Evolutionary conservation across 2,329 filamentous ascomycete species (phyloP), one percentile per base, ranked within the genome.

Genomic region (Neofusicoccum laricinum): DNA sequence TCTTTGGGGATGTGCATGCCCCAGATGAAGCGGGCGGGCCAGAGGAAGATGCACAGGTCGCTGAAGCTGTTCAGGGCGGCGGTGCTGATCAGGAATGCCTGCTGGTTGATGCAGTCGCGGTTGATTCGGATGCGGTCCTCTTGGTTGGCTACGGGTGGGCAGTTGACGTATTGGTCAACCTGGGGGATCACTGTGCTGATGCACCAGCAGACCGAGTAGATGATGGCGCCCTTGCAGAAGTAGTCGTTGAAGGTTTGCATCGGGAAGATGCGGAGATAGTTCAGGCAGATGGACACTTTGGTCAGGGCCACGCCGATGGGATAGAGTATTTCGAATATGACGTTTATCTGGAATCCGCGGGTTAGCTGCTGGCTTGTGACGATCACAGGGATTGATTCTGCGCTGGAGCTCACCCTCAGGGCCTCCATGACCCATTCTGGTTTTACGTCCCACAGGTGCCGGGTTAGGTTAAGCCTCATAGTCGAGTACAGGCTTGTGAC

Each of bases 311-410:
- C 55, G 17, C 46, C 55, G 12, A 57, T 45, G 5, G 64, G 64
- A 25, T 61, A 65, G 2, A 63, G 48, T 38, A 86, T 83, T 0
- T 70, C 69, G 38, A 78, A 81, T 48, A 86, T 77, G n/a, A 76
- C 67, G 0, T 75, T 69, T 0, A 76, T 36, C 63, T 65, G 45
- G 45, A 11, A 21, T 6, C 5, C 25, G 5, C 14, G 21, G 10
- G 46, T 17, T 17, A 59, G 15, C 10, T 14, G 17, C 25, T 30
- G 25, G 4, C 4, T 4, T 30, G 25, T 7, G 25, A 30, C 25
- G 3, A 11, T 25, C 6, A 15, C n/a, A n/a, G 32, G 21, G 25
- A 43, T 10, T 10, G 25, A 32, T 1, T 21, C 38, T 15, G 3
- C 30, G 15, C 19, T 34, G 38, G n/a, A 3, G 38, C 65, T 12